A percentile compares a stretch with the other conserved stretches of the same genome.
Conservation (phyloP, 148 eudicot species). For the Silene uniflora region DNA sequence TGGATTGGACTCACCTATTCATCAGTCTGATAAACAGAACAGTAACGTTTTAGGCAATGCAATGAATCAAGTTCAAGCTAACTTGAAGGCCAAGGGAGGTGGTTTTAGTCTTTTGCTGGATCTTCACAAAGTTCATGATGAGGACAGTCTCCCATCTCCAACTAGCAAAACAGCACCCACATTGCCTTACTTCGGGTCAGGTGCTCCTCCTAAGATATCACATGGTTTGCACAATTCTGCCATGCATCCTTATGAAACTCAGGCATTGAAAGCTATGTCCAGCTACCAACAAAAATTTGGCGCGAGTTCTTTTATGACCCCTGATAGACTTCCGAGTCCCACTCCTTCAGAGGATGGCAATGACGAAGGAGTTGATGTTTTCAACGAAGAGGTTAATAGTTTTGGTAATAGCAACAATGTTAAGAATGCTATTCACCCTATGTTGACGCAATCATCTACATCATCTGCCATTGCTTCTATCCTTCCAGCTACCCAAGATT, state of each 20-base stretch:
- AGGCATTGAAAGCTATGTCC: conserved; percentile 79
- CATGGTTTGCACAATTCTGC: conserved; percentile 27
- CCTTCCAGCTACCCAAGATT: conserved; percentile 33
- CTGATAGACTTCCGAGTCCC: conserved; percentile 87
- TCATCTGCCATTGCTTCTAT: conserved; percentile 31
- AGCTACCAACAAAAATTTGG: conserved; percentile 92
- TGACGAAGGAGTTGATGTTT: conserved; percentile 47
- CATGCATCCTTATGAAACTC: conserved; percentile 78
- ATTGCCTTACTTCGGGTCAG: conserved; percentile 28
- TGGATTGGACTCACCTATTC: conserved; percentile 31
- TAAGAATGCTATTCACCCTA: conserved; percentile 24
- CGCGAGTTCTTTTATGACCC: conserved; percentile 43
- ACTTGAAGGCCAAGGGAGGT: conserved; percentile 45
- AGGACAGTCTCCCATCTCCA: conserved; percentile 92
- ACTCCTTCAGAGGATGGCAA: conserved; percentile 86
- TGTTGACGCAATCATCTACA: conserved; percentile 27
- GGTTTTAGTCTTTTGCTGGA: conserved; percentile 62
- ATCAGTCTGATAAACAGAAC: conserved; percentile 27
- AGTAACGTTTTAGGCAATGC: conserved; percentile 21
- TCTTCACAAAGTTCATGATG: conserved; percentile 84
- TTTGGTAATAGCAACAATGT: conserved; percentile 17
- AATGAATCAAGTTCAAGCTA: conserved; percentile 34
- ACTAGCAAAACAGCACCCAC: conserved; percentile 50
- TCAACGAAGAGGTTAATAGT: conserved; percentile 68
- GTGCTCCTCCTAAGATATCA: conserved; percentile 29